Evolutionary conservation across 2,329 filamentous ascomycete genomes (phyloP).

Genomic region (Fonsecaea nubica): DNA sequence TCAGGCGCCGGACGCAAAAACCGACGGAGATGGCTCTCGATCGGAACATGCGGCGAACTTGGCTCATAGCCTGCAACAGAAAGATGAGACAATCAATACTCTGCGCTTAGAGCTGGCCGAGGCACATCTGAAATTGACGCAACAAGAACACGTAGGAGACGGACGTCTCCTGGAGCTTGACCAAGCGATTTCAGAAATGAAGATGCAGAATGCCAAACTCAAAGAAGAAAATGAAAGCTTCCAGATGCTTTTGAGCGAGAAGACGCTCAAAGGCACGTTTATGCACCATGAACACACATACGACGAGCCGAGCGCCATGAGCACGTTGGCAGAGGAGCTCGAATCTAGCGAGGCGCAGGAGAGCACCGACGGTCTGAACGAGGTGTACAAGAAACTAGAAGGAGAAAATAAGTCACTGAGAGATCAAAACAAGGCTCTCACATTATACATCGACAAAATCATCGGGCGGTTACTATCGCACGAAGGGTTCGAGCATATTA

Average conservation of each 20-base stretch:
- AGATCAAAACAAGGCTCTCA: slow-evolving; percentile 96
- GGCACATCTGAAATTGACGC: slow-evolving; percentile 91
- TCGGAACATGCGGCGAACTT: slow-evolving; percentile 25
- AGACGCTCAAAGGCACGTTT: slow-evolving; percentile 93
- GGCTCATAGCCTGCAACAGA: slow-evolving; percentile 79
- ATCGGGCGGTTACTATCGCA: slow-evolving; percentile 93
- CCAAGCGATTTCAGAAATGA: slow-evolving; percentile 84
- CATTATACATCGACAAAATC: slow-evolving; percentile 98
- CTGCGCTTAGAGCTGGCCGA: slow-evolving; percentile 91
- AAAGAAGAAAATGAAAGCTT: slow-evolving; percentile 99
- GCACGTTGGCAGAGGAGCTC: slow-evolving; percentile 84
- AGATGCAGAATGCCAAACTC: slow-evolving; percentile 92
- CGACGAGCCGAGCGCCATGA: slow-evolving; percentile 56
- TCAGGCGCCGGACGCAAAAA: slow-evolving; percentile 9
- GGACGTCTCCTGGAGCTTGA: slow-evolving; percentile 89
- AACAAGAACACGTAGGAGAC: slow-evolving; percentile 90
- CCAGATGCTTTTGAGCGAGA: slow-evolving; percentile 90
- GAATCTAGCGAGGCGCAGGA: slow-evolving; percentile 65
- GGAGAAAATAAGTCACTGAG: slow-evolving; percentile 78
- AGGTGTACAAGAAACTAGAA: slow-evolving; percentile 72
- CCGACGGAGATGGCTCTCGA: not conserved
- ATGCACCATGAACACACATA: slow-evolving; percentile 63
- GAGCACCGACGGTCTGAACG: slow-evolving; percentile 65
- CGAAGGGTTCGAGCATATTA: slow-evolving; percentile 86
- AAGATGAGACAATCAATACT: slow-evolving; percentile 94